These are phyloP conservation scores for Hymenotorrendiella dingleyae DNA, from an alignment of 2,329 filamentous ascomycete genomes.

Conservation along the genomic window DNA sequence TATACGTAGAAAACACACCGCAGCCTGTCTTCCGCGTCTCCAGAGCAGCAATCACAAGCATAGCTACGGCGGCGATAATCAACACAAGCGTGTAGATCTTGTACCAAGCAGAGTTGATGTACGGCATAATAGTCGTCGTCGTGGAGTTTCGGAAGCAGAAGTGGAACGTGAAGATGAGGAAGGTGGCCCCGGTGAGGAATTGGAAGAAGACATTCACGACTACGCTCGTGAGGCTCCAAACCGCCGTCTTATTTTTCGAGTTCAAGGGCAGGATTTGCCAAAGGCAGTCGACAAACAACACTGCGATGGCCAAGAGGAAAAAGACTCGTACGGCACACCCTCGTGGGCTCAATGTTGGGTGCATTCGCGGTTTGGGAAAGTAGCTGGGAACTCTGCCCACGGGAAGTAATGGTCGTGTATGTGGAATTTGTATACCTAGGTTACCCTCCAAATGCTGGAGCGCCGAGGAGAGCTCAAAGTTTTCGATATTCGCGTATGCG, in stretches of 20 bases:
- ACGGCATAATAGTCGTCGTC: background rate
- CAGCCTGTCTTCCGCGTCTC: background rate
- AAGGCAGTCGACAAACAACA: too few relatives aligned
- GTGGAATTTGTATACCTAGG: too few relatives aligned
- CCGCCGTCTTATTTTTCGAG: too few relatives aligned
- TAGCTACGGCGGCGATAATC: background rate
- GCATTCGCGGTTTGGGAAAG: background rate
- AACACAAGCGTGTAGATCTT: background rate
- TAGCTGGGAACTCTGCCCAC: too few relatives aligned
- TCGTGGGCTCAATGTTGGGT: conserved; percentile 5
- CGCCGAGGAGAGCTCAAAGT: background rate
- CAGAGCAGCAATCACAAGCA: background rate
- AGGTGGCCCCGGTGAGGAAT: too few relatives aligned
- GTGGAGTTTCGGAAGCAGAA: background rate
- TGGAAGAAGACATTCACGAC: too few relatives aligned
- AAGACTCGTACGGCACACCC: conserved; percentile 5
- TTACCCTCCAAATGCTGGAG: background rate
- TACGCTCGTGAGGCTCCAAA: too few relatives aligned
- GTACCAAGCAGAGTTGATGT: background rate
- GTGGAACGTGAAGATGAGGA: background rate
- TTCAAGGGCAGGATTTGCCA: too few relatives aligned
- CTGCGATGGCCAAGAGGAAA: conserved; percentile 1
- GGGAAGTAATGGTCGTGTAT: too few relatives aligned
- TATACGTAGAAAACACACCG: background rate
- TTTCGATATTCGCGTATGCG: background rate